Base-by-base conservation (phyloP, 768 basidiomycete species). In the Saitozyma podzolica region DNA sequence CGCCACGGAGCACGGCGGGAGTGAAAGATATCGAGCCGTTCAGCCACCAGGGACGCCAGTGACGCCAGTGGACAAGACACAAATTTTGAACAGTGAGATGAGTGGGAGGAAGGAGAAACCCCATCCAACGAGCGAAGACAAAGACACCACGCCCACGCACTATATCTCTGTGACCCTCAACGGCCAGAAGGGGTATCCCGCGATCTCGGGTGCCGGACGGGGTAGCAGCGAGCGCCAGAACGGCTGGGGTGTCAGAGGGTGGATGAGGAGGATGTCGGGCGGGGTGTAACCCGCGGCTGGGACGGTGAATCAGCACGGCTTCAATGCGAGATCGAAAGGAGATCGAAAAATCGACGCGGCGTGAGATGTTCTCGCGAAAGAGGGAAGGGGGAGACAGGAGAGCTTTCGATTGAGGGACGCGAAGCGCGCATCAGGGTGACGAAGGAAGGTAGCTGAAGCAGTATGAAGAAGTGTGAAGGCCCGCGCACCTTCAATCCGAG, bases 131-230 rank as follows among this genome's bases (percentile, higher is more conserved):
- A 29, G 29, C 29, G 29, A 29, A 29, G 29, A 29, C 29, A 29
- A 29, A 29, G 29, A 29, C 29, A 29, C 29, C 29, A 29, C 29
- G 29, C 29, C n/a, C 19, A 66, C 72, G 54, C 43, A 75, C 73
- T 75, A 75, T 37, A 75, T 72, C 64, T 75, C 74, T 3, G 74
- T 73, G 42, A 75, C 66, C 8, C 74, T 56, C n/a, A 75, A 53
- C 37, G 63, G 40, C 74, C 74, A 75, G 52, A 69, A 75, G n/a
- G 74, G 74, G 54, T 69, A 75, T 10, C 71, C 69, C 20, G 54
- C 54, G 39, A 75, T 42, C 54, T 75, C 71, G 14, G 74, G 74
- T n/a, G 74, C 65, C 19, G 66, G 48, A 7, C 71, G 59, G 19
- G 74, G 69, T 19, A 73, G 45, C 6, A 70, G 19, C n/a, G 63